Percentiles rank a stretch among this genome's conserved stretches.
Evolutionary conservation across 805 yeast genomes (phyloP).

Genomic region (Komagataella pseudopastoris): DNA sequence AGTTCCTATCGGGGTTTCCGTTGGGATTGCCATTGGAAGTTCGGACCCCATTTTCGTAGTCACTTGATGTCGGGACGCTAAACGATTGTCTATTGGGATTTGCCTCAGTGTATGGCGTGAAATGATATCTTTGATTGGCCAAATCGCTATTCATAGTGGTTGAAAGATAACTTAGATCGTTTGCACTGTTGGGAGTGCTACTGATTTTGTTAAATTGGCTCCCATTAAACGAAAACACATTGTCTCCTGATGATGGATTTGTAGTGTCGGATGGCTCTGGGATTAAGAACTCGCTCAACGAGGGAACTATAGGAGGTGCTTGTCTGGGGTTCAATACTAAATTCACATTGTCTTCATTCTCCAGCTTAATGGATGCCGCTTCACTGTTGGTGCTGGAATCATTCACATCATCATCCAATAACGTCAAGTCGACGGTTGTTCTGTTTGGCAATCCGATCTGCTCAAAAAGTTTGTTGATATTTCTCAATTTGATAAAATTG

Average conservation of each 20-base stretch:
- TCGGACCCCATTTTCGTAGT: not conserved
- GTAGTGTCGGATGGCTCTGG: not conserved
- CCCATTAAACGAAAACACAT: not conserved
- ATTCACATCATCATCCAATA: constrained; percentile 4
- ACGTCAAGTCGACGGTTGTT: constrained; percentile 4
- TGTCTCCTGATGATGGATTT: not conserved
- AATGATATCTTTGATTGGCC: constrained; percentile 2
- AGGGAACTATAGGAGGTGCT: not conserved
- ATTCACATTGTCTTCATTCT: constrained; percentile 3
- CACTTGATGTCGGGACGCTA: not conserved
- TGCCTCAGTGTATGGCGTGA: constrained; percentile 1
- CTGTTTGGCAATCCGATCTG: constrained; percentile 7
- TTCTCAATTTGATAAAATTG: constrained; percentile 11
- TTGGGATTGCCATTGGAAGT: constrained; percentile 1
- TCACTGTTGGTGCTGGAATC: constrained; percentile 2
- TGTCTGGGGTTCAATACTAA: not conserved
- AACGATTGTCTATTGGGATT: not conserved
- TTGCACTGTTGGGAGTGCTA: not conserved
- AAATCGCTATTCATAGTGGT: constrained; percentile 1
- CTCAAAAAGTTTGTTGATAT: constrained; percentile 10
- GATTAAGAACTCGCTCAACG: not conserved
- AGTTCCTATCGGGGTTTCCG: not conserved
- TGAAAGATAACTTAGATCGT: constrained; percentile 2
- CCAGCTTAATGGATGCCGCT: constrained; percentile 2
- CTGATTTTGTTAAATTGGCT: not conserved